Evolutionary conservation across 106 monocot genomes (phyloP), one percentile per base, ranked within the genome.

Genomic region (Dioscorea alata): DNA sequence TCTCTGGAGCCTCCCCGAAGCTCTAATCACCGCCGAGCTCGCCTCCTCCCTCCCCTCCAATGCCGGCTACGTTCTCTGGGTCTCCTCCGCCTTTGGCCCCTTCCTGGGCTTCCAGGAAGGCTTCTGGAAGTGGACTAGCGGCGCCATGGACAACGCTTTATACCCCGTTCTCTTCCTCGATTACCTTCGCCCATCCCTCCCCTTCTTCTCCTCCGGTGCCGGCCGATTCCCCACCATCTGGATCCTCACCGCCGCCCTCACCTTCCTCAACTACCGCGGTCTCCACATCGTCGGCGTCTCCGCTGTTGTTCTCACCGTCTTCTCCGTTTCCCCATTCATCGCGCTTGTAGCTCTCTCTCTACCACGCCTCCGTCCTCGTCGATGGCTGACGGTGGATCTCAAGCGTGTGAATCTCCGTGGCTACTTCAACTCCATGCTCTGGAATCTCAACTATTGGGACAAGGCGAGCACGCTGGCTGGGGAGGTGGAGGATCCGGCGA

Each of bases 391-490:
- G 25, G 23, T 84, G 12, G 75, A 86, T 24, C 19, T 65, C 17
- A 23, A 19, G 17, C 61, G 51, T 14, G 31, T 84, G 3, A 48
- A 87, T 12, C 77, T 73, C 69, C 71, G 84, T 13, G 66, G 67
- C 4, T 94, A 80, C 73, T 90, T 94, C 71, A 94, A 94, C 53
- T 80, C 69, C 77, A 84, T 94, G 93, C 90, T 94, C 67, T 94
- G 93, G 93, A 94, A 94, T 63, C 63, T 94, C 31, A 94, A 94
- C 24, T 94, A 94, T 70, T 94, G 93, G 93, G 93, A 94, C 67
- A 94, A 94, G 75, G 94, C 84, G 9, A 90, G 90, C 79, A 90
- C 94, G 33, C 53, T 94, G 23, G 94, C 90, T 9, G 94, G 94
- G 16, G 94, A 94, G 82, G 94, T 93, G 42, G 85, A 88, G 42